Percentiles rank a stretch among this genome's conserved stretches.
Evolutionary conservation across 2,329 filamentous ascomycete species (phyloP).

Genomic region (Fusarium xyrophilum): DNA sequence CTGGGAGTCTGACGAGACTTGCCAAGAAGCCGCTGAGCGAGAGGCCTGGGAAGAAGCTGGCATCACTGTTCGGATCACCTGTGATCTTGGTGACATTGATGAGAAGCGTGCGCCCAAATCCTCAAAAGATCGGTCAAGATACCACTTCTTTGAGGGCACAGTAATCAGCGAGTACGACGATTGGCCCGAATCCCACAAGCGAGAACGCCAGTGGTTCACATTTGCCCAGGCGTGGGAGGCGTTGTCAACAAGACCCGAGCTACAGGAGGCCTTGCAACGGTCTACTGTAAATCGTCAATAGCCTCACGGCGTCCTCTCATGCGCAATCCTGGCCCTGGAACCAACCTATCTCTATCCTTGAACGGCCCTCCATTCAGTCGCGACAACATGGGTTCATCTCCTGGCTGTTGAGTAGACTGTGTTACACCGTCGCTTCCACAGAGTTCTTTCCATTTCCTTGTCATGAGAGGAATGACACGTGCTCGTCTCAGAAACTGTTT

Average conservation of each 20-base stretch:
- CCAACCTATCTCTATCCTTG: not conserved
- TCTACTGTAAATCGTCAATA: conserved; percentile 69
- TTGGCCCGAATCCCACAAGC: conserved; percentile 95
- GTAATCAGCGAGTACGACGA: conserved; percentile 83
- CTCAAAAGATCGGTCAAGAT: conserved; percentile 68
- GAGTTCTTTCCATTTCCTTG: not conserved
- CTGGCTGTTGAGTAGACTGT: not conserved
- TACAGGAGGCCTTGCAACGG: conserved; percentile 84
- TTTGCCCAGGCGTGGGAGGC: conserved; percentile 82
- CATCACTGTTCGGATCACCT: conserved; percentile 82
- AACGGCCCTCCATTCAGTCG: not conserved
- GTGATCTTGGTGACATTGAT: conserved; percentile 84
- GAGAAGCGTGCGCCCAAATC: conserved; percentile 83
- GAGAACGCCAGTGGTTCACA: conserved; percentile 87
- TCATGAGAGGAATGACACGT: conserved; percentile 24
- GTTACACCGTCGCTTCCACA: not conserved
- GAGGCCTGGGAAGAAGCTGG: conserved; percentile 99
- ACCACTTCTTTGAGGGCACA: conserved; percentile 86
- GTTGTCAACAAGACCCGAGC: conserved; percentile 79
- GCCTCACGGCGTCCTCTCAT: conserved; percentile 9
- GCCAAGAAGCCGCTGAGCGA: conserved; percentile 80
- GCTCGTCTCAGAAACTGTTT: conserved; percentile 2
- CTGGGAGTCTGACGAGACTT: conserved; percentile 94
- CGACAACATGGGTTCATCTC: not conserved
- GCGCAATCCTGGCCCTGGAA: not conserved